phyloP scores from a whole-genome alignment of 2,329 filamentous ascomycete genomes.

The Penicillium sp. region DNA sequence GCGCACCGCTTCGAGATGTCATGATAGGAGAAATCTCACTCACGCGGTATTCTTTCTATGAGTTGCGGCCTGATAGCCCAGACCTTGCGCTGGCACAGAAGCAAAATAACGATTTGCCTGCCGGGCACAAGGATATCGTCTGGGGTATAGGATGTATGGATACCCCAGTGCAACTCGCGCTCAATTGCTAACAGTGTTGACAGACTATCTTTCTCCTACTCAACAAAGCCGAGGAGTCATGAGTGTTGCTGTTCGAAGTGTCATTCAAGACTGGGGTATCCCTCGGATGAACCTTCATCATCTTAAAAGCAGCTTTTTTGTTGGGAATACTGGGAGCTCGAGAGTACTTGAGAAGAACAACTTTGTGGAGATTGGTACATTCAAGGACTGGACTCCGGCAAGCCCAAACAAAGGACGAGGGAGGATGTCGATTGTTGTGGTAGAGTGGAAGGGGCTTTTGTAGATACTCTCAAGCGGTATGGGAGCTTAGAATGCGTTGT shows the following conservation, averaged over 20 bases:
- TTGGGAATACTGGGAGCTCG: conserved; percentile 28
- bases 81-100: conserved; percentile 17
- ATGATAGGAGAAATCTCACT: conserved; percentile 29
- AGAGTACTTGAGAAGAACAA: conserved; percentile 32
- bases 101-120: conserved; percentile 20
- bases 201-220: conserved; percentile 27
- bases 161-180: background rate
- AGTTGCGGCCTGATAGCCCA: conserved; percentile 18
- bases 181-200: background rate
- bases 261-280: conserved; percentile 29
- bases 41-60: conserved; percentile 27
- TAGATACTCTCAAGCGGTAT: background rate
- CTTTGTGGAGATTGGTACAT: conserved; percentile 20
- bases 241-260: conserved; percentile 21
- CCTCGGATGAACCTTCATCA: conserved; percentile 30
- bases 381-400: conserved; percentile 21
- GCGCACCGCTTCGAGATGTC: conserved; percentile 12
- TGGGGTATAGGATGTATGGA: conserved; percentile 29
- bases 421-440: conserved; percentile 20
- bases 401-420: conserved; percentile 19
- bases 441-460: conserved; percentile 14
- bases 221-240: conserved; percentile 35
- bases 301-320: conserved; percentile 23
- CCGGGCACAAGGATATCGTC: conserved; percentile 26
- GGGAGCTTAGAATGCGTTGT: background rate